Evolutionary conservation across 495 filamentous ascomycete genomes (phyloP).

Genomic region (Paragyromitra xinjiangensis): DNA sequence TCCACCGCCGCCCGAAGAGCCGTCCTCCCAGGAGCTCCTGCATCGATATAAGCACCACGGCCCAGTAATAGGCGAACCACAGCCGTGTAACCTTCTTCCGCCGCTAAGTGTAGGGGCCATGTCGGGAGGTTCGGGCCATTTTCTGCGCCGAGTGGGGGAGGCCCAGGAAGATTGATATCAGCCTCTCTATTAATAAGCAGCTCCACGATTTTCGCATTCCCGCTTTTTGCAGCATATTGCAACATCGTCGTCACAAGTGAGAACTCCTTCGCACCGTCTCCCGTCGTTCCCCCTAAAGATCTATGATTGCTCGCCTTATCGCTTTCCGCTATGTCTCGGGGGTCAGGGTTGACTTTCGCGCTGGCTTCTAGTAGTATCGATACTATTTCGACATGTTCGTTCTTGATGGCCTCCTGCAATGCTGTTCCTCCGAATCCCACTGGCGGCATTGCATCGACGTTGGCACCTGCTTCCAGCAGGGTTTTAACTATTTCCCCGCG

Average conservation of each 20-base stretch:
- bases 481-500: background rate
- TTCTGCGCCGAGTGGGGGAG: background rate
- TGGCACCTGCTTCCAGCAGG: background rate
- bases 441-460: background rate
- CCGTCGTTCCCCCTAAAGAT: background rate
- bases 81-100: background rate
- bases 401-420: background rate
- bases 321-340: background rate
- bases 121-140: background rate
- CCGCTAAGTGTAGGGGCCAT: background rate
- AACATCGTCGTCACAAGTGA: background rate
- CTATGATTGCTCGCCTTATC: background rate
- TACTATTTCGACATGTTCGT: background rate
- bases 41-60: background rate
- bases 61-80: background rate
- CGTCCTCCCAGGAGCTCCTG: background rate
- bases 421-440: background rate
- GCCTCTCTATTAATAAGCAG: background rate
- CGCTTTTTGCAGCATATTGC: background rate
- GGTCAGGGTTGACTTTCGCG: background rate
- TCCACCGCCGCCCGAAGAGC: background rate
- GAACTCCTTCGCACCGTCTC: background rate
- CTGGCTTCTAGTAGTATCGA: background rate
- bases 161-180: background rate
- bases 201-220: background rate